Evolutionary conservation across 139 green algal species (phyloP), one percentile per base, ranked within the genome.

Genomic region (Closterium sp.): DNA sequence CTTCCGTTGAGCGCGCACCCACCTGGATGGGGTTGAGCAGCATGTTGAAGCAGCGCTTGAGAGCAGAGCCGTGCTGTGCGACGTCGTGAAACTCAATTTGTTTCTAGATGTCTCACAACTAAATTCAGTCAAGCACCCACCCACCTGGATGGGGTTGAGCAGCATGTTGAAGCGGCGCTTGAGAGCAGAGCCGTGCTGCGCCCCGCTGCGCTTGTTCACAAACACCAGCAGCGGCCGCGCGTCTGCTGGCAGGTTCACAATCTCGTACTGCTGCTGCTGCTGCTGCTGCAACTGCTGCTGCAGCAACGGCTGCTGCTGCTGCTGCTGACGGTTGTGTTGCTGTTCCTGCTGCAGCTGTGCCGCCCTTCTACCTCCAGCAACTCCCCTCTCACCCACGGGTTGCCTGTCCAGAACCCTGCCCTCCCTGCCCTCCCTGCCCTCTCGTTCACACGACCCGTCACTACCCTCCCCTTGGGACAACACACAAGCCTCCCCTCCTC

Each of bases 1-100:
- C 84, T 38, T 38, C 32, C 32, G 32, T 38, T 38, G 32, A 38
- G 32, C 32, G 32, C 32, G 32, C 32, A 19, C 31, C 21, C 29
- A 96, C 96, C 95, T 98, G 97, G n/a, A 98, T 88, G 0, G 97
- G 97, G 92, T 98, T 97, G 31, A 98, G 94, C 30, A 96, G 85
- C 88, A 96, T 96, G 89, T 97, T 96, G 90, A 98, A 96, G 2
- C 89, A 89, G 1, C 92, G 89, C n/a, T 21, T 87, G 84, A 96
- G 94, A n/a, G 89, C 87, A 9, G 87, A n/a, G 38, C 91, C 62
- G 21, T 96, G 85, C 95, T 97, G 96, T 13, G 97, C 96, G 28
- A 29, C 28, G 28, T 87, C 28, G 2, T 4, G 2, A 30, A 29
- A 87, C n/a, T n/a, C n/a, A n/a, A n/a, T n/a, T n/a, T n/a, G n/a